phyloP scores from a whole-genome alignment of 176 grass and related monocot species.

The Elymus sibiricus region DNA sequence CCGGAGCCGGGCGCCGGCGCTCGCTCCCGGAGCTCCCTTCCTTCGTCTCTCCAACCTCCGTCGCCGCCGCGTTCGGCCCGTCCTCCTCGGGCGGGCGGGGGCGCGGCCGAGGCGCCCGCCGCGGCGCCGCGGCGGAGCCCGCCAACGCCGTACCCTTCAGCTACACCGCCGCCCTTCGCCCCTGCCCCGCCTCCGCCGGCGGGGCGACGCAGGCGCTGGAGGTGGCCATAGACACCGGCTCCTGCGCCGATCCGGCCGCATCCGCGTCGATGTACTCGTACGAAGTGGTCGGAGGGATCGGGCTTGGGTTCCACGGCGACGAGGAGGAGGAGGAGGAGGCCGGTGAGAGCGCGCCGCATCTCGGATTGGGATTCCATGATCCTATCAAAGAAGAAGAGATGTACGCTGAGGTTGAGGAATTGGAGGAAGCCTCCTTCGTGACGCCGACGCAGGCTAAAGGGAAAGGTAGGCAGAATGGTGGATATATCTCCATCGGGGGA shows the following conservation, averaged over 20 bases:
- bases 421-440: conserved; percentile 20
- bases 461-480: conserved; percentile 33
- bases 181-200: background rate
- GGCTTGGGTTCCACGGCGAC: conserved; percentile 38
- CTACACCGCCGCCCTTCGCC: conserved; percentile 4
- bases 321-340: conserved; percentile 32
- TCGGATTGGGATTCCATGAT: conserved; percentile 58
- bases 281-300: conserved; percentile 31
- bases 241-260: conserved; percentile 20
- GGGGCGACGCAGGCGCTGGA: conserved; percentile 3
- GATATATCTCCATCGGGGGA: conserved; percentile 73
- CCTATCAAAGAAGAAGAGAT: conserved; percentile 21
- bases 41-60: conserved; percentile 37
- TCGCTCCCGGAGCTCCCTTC: conserved; percentile 41
- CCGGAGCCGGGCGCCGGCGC: conserved; percentile 39
- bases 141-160: conserved; percentile 38
- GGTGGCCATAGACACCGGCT: conserved; percentile 34
- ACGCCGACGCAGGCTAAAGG: conserved; percentile 40
- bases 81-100: conserved; percentile 1
- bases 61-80: conserved; percentile 42
- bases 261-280: conserved; percentile 42
- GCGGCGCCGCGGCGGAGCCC: background rate
- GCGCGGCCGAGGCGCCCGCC: background rate
- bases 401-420: conserved; percentile 21
- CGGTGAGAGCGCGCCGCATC: conserved; percentile 14